Evolutionary conservation across 345 rosid species (phyloP).

Genomic region (Gossypium ekmanianum): DNA sequence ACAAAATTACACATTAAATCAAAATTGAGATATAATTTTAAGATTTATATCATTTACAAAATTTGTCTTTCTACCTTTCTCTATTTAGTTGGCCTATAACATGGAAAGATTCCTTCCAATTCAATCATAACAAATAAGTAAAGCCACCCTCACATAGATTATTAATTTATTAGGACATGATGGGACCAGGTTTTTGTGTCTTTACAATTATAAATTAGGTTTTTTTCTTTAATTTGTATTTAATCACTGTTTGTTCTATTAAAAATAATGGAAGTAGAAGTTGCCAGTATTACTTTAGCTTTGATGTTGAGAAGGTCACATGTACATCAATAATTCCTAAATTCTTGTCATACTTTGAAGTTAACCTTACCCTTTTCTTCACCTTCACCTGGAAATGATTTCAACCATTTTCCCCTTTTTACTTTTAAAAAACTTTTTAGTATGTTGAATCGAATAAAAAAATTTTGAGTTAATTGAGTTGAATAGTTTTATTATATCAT

Average conservation of each 20-base stretch:
- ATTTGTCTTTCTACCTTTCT: conserved; percentile 12
- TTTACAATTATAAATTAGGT: background rate
- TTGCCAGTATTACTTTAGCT: background rate
- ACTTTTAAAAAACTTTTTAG: background rate
- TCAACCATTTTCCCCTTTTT: background rate
- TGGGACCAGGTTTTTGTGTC: conserved; percentile 27
- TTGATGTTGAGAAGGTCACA: background rate
- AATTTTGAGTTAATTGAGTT: too few relatives aligned
- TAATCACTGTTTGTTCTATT: background rate
- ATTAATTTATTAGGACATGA: background rate
- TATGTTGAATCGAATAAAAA: too few relatives aligned
- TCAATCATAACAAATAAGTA: conserved; percentile 40
- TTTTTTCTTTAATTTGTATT: background rate
- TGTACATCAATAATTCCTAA: conserved; percentile 11
- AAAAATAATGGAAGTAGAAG: background rate
- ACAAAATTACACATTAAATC: too few relatives aligned
- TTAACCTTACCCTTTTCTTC: conserved; percentile 26
- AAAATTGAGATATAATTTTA: too few relatives aligned
- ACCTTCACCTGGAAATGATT: conserved; percentile 4
- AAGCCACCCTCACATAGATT: conserved; percentile 11
- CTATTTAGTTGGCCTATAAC: conserved; percentile 32
- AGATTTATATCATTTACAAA: background rate
- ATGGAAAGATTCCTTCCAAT: conserved; percentile 65
- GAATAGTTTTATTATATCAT: too few relatives aligned
- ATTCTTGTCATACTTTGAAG: conserved; percentile 50